Evolutionary conservation across 108 stramenopile species (phyloP), one percentile per base, ranked within the genome.

Genomic region (Cyclotella choctawhatcheeana): DNA sequence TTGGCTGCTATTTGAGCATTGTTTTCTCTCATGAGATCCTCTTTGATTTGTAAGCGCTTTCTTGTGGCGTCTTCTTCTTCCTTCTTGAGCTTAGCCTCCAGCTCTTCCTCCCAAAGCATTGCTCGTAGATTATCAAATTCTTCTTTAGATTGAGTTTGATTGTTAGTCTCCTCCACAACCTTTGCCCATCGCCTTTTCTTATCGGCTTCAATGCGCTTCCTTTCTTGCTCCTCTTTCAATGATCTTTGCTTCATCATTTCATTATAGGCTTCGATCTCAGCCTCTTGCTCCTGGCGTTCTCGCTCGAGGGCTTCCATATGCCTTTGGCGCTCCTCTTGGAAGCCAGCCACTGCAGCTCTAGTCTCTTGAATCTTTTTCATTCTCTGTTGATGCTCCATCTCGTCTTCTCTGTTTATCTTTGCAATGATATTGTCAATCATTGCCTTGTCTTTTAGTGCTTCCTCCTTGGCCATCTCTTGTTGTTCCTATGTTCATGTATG

Each of bases 51-150:
- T 68, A 69, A 26, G 29, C 69, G 62, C 64, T 69, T 74, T 20
- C 24, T 56, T 6, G 47, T 69, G 40, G 81, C 69, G 22, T 89
- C 86, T 63, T 79, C 70, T 27, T 84, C 84, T 66, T 89, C 73
- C 53, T 65, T 61, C 43, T 64, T 71, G 20, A 69, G 69, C 51
- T 87, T 85, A 18, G 84, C 85, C 51, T 84, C 79, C 5, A 85
- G 53, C 71, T 89, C 88, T 70, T 89, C 86, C 58, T 87, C 86
- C 88, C 88, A 89, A 45, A 87, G 63, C 71, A 89, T 61, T 44
- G 81, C 81, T 35, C 88, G 84, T 25, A 87, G 47, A 53, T 32
- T 58, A 40, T 82, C 79, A 71, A 84, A 72, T 32, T 89, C 88
- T 29, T 85, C 85, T 47, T 84, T 81, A 18, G 69, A 64, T 48